A percentile compares a stretch with the other conserved stretches of the same genome.
Conservation (phyloP, 2,329 filamentous ascomycete genomes). For the Aspergillus versicolor region DNA sequence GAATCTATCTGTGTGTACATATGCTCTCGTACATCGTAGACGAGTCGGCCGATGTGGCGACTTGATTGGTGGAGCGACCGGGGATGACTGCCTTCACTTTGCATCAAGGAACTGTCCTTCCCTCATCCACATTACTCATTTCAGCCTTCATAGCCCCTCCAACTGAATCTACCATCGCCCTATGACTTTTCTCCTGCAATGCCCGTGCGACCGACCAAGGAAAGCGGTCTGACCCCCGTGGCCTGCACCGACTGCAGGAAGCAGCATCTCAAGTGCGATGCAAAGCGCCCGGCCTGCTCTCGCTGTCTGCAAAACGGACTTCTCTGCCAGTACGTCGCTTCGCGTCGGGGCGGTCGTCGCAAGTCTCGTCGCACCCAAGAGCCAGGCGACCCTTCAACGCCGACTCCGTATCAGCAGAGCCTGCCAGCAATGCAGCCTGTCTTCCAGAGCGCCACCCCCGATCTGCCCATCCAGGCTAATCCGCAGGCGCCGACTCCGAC, state of each 20-base stretch:
- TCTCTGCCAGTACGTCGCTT: slow-evolving; percentile 68
- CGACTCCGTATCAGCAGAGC: background rate
- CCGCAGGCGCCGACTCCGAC: background rate
- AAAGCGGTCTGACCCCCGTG: slow-evolving; percentile 31
- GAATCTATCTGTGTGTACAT: too few species aligned
- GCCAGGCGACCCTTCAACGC: background rate
- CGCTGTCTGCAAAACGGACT: slow-evolving; percentile 60
- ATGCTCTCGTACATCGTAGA: too few species aligned
- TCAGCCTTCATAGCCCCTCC: too few species aligned
- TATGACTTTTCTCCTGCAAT: background rate
- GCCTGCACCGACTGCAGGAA: slow-evolving; percentile 49
- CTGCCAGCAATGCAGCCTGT: background rate
- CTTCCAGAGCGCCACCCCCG: background rate
- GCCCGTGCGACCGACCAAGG: slow-evolving; percentile 11
- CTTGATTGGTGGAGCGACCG: too few species aligned
- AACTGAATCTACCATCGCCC: background rate
- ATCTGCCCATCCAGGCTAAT: background rate
- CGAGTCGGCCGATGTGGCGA: too few species aligned
- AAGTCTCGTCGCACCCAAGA: slow-evolving; percentile 24
- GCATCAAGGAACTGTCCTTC: too few species aligned
- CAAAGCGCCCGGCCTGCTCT: slow-evolving; percentile 61
- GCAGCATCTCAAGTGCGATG: slow-evolving; percentile 74
- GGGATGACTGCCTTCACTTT: too few species aligned
- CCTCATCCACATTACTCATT: too few species aligned
- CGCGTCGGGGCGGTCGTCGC: slow-evolving; percentile 60